Conservation (phyloP, 2,329 filamentous ascomycete genomes). For the Corynespora cassiicola region DNA sequence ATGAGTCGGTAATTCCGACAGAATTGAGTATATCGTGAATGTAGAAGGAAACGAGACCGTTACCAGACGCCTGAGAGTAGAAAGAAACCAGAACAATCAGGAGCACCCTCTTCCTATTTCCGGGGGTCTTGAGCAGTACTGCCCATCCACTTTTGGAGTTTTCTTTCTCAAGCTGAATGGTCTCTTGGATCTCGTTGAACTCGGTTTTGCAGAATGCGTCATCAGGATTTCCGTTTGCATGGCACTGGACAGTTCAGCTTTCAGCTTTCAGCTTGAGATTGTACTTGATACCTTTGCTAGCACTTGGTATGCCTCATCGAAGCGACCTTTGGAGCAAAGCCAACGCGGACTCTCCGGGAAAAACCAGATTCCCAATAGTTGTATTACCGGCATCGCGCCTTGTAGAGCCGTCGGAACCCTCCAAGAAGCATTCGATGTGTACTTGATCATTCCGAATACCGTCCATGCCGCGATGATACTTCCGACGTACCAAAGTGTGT, state of each 20-base stretch:
- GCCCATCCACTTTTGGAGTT: neutral
- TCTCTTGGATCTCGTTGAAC: too few species aligned
- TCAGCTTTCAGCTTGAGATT: constrained; percentile 3
- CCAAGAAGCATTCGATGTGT: too few species aligned
- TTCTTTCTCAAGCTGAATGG: neutral
- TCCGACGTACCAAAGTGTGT: constrained; percentile 49
- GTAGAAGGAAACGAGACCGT: constrained; percentile 42
- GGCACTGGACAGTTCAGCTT: constrained; percentile 29
- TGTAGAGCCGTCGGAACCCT: too few species aligned
- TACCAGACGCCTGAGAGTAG: constrained; percentile 62
- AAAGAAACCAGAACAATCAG: too few species aligned
- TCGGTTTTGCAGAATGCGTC: constrained; percentile 52
- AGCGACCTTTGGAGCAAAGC: constrained; percentile 67
- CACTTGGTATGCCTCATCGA: constrained; percentile 64
- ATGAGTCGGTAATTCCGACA: constrained; percentile 41
- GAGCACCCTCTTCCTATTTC: constrained; percentile 43
- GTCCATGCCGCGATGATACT: constrained; percentile 7
- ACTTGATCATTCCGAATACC: constrained; percentile 6
- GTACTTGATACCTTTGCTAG: constrained; percentile 67
- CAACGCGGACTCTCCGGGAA: too few species aligned
- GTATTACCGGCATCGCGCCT: too few species aligned
- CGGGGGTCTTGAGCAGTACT: constrained; percentile 25
- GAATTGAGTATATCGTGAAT: constrained; percentile 40
- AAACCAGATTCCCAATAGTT: too few species aligned
- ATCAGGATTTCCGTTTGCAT: constrained; percentile 61